Evolutionary conservation across 2,329 filamentous ascomycete genomes (phyloP).

Genomic region (Colletotrichum sp.): DNA sequence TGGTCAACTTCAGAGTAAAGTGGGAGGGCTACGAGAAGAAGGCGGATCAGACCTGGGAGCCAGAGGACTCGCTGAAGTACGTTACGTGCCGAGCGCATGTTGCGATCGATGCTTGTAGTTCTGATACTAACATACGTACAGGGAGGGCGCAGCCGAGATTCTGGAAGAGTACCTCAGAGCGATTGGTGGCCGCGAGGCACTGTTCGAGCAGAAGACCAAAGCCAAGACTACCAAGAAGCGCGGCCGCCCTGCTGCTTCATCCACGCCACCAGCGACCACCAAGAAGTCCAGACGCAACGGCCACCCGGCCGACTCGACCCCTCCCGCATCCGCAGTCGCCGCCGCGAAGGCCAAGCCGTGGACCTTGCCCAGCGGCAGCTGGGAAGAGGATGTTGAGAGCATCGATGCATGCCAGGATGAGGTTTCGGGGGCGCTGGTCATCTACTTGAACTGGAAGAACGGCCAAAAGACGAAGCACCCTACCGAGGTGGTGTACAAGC

Average conservation of each 20-base stretch:
- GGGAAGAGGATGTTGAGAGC: conserved; percentile 75
- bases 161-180: conserved; percentile 67
- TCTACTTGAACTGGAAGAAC: conserved; percentile 77
- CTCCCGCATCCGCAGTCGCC: conserved; percentile 47
- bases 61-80: conserved; percentile 71
- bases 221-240: conserved; percentile 64
- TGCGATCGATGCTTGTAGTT: neutral
- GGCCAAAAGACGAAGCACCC: conserved; percentile 77
- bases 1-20: conserved; percentile 72
- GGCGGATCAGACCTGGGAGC: conserved; percentile 79
- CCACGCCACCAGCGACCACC: conserved; percentile 37
- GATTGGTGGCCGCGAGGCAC: conserved; percentile 67
- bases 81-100: conserved; percentile 23
- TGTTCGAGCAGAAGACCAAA: conserved; percentile 56
- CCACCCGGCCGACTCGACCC: conserved; percentile 54
- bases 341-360: conserved; percentile 49
- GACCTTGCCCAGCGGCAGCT: conserved; percentile 74
- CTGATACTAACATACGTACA: conserved; percentile 29
- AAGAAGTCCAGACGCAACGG: conserved; percentile 56
- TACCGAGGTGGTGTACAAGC: conserved; percentile 71
- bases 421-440: conserved; percentile 62
- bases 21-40: conserved; percentile 81
- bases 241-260: conserved; percentile 48
- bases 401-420: conserved; percentile 78
- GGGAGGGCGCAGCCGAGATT: conserved; percentile 63